Evolutionary conservation across 2,329 filamentous ascomycete genomes (phyloP).

Genomic region (Cladosporium cucumerinum): DNA sequence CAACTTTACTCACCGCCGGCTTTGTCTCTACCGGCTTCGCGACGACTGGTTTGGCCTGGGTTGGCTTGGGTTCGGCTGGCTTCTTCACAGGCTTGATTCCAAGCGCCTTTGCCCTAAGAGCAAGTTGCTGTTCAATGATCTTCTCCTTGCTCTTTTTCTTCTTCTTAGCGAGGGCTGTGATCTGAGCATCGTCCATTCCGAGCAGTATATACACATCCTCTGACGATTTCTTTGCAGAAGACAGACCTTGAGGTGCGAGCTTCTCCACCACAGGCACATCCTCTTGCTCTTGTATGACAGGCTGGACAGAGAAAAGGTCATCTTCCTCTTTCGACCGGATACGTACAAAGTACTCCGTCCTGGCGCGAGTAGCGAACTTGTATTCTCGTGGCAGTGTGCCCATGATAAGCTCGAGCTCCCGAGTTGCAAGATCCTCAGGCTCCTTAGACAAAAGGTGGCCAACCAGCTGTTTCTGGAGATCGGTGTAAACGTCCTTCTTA

Average conservation of each 20-base stretch:
- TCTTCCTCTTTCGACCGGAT: constrained; percentile 85
- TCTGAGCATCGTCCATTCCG: constrained; percentile 16
- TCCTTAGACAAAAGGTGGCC: constrained; percentile 53
- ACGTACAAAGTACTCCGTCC: constrained; percentile 65
- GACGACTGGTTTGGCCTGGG: background rate
- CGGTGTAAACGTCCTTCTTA: constrained; percentile 48
- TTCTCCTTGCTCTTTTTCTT: constrained; percentile 76
- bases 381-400: constrained; percentile 53
- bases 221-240: background rate
- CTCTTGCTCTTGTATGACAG: constrained; percentile 48
- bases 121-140: constrained; percentile 64
- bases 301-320: constrained; percentile 67
- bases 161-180: constrained; percentile 42
- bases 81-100: constrained; percentile 28
- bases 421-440: constrained; percentile 68
- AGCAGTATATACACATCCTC: constrained; percentile 18
- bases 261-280: constrained; percentile 16
- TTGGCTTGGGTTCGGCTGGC: constrained; percentile 29
- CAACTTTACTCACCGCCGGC: constrained; percentile 36
- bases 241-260: constrained; percentile 29
- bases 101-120: constrained; percentile 46
- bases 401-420: constrained; percentile 52
- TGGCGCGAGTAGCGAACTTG: constrained; percentile 72
- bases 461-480: constrained; percentile 45
- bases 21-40: constrained; percentile 29